phyloP scores from a whole-genome alignment of 371 early-diverging fungal genomes.

The Mortierella sp. region DNA sequence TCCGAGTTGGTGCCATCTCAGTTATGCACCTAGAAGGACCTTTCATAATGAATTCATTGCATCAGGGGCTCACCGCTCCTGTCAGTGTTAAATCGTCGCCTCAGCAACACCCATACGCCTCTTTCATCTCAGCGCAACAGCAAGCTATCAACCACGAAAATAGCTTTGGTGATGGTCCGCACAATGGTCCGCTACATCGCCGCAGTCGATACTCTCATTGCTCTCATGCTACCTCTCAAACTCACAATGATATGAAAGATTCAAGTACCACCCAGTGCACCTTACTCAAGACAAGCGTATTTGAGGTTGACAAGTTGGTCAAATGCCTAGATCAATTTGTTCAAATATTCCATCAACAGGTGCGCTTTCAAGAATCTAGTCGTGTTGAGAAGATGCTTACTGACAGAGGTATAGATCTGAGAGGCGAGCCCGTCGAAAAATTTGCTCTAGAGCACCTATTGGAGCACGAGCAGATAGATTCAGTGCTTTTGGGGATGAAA shows the following conservation, averaged over 20 bases:
- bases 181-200: neutral
- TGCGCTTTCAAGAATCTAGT: conserved; percentile 34
- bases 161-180: neutral
- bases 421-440: conserved; percentile 41
- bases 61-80: conserved; percentile 27
- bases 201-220: neutral
- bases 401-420: conserved; percentile 39
- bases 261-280: neutral
- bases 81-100: conserved; percentile 8
- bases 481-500: conserved; percentile 53
- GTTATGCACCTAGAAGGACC: conserved; percentile 34
- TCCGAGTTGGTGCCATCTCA: conserved; percentile 14
- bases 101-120: neutral
- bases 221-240: neutral
- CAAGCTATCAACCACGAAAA: neutral
- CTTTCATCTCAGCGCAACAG: neutral
- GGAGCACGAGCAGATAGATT: conserved; percentile 42
- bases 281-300: neutral
- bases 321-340: conserved; percentile 25
- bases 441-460: conserved; percentile 49
- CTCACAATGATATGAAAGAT: neutral
- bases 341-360: conserved; percentile 41
- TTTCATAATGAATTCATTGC: conserved; percentile 15
- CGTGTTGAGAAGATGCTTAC: conserved; percentile 33
- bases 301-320: conserved; percentile 29